Evolutionary conservation across 176 grass and related monocot genomes (phyloP).

Genomic region (Typha latifolia): DNA sequence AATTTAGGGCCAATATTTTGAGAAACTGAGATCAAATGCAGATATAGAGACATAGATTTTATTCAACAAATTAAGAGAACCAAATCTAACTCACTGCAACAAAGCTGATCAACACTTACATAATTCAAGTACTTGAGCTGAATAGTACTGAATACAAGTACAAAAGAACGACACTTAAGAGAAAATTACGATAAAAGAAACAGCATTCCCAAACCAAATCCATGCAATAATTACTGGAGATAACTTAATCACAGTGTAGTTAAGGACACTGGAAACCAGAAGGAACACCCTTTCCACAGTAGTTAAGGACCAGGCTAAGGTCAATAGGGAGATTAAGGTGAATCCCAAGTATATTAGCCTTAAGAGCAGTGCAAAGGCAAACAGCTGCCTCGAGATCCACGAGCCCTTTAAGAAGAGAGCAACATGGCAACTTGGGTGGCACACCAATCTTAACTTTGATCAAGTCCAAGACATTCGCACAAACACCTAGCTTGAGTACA

Average conservation of each 20-base stretch:
- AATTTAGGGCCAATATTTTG: too few relatives aligned
- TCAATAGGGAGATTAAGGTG: conserved; percentile 31
- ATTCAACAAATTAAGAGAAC: too few relatives aligned
- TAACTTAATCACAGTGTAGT: neutral
- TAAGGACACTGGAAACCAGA: conserved; percentile 19
- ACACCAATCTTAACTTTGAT: conserved; percentile 26
- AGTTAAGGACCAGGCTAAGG: conserved; percentile 34
- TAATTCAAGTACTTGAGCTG: too few relatives aligned
- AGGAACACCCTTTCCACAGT: conserved; percentile 30
- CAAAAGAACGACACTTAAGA: too few relatives aligned
- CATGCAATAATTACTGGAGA: too few relatives aligned
- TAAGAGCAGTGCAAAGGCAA: conserved; percentile 51
- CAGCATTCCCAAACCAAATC: too few relatives aligned
- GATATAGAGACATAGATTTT: too few relatives aligned
- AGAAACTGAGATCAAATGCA: too few relatives aligned
- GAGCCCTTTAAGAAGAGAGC: conserved; percentile 32
- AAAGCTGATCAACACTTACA: too few relatives aligned
- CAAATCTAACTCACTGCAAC: too few relatives aligned
- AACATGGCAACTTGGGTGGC: conserved; percentile 24
- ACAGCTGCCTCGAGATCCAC: conserved; percentile 39
- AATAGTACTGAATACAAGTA: too few relatives aligned
- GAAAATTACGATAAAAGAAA: too few relatives aligned
- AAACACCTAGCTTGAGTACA: conserved; percentile 31
- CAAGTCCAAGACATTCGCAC: conserved; percentile 31
- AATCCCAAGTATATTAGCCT: conserved; percentile 37